Base-by-base conservation (phyloP, 169 alveolate species). In the Plasmodium blacklocki region DNA sequence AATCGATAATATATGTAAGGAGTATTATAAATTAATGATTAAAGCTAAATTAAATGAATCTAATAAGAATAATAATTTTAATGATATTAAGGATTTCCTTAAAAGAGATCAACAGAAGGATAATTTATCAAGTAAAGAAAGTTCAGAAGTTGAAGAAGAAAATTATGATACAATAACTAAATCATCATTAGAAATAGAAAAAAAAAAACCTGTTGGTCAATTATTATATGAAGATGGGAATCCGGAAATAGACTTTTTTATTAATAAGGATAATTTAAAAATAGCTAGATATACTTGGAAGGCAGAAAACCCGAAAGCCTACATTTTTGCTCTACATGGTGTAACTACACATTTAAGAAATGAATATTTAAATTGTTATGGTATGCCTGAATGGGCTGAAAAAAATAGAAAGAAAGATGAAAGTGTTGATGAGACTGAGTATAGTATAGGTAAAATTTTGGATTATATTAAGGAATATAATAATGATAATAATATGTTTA, bases 281-380 rank as follows among this genome's bases (percentile, higher is more conserved):
- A 91, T 93, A 54, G 89, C 95, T 49, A 93, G 94, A 11, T 93
- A 93, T 76, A 76, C 93, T 3, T 58, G 93, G 67, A 86, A 52
- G 43, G 88, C 73, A 2, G 83, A 87, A 63, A 73, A 91, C 8
- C 93, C 96, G 0, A 91, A 91, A 88, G 96, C 93, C 5, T 60
- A 70, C 60, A 62, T 93, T 15, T 87, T 93, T 21, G 89, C 93
- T 60, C 92, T 91, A 43, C 96, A 93, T 85, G 96, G 96, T 49
- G 85, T 88, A 39, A 67, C 93, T 23, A 78, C 93, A 19, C 96
- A 93, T 67, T 66, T 91, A 56, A 91, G 94, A 45, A 93, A 88
- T 58, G 96, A 93, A 43, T 93, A 83, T 83, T 49, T 89, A 18
- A 93, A 90, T 23, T 93, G 73, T 78, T 88, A 26, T 64, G 88